Base-by-base conservation (phyloP, 768 basidiomycete species). In the Cystofilobasidium ferigula region DNA sequence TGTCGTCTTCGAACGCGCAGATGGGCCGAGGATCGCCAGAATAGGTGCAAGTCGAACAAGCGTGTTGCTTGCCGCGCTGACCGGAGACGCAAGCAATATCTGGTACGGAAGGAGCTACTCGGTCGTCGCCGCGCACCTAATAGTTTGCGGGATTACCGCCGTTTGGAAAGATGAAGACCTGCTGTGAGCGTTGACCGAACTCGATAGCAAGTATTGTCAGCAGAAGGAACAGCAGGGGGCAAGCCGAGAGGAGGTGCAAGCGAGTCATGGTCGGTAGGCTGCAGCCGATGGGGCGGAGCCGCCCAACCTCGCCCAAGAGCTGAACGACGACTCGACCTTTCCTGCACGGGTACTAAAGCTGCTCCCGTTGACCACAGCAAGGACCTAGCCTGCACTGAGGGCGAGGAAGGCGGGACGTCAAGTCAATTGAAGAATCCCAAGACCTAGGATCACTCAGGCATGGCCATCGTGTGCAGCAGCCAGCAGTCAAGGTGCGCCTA, bases 401-500 rank as follows among this genome's bases (percentile, higher is more conserved):
- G n/a, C n/a, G n/a, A n/a, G 40, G 40, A 20, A 42, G 10, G 40
- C 40, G 20, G 40, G 20, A 20, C 40, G 10, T 42, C 10, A 10
- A 42, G 40, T 42, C 10, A 42, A 42, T 42, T 42, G n/a, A n/a
- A n/a, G n/a, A n/a, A n/a, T n/a, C n/a, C n/a, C n/a, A n/a, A n/a
- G n/a, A n/a, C n/a, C n/a, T n/a, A n/a, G n/a, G n/a, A n/a, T n/a
- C n/a, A n/a, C n/a, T n/a, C n/a, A n/a, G n/a, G n/a, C 47, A 48
- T 48, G 47, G 3, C 47, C 58, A 60, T 60, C 42, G 30, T 30
- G 1, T 60, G 58, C n/a, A 28, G 28, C 58, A 43, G 40, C 18
- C 58, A 60, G 24, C 58, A 60, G 42, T 60, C 58, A 14, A 42
- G 58, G 58, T 60, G 13, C 38, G 58, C 28, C 24, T 26, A 40